Base-by-base conservation (phyloP, 2,329 filamentous ascomycete genomes). In the Rutstroemia sp. region DNA sequence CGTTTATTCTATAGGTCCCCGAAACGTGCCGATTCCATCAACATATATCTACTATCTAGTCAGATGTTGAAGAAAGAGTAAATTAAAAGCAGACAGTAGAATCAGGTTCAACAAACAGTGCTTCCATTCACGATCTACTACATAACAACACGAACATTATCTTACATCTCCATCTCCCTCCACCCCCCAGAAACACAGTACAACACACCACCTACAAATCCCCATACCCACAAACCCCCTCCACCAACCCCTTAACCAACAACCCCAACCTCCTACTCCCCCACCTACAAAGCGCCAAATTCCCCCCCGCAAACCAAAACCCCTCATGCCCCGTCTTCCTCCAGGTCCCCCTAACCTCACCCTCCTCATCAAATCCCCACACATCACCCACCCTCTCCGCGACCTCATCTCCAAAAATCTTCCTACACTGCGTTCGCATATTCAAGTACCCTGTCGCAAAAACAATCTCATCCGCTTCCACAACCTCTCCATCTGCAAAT, bases 251-350 rank as follows among this genome's bases (percentile, higher is more conserved):
- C 62, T 75, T 77, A 53, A 79, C 78, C 62, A 78, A 75, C 57
- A 80, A 64, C 1, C 76, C 76, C 58, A 80, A 60, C 52, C 74
- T 66, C 54, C 72, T 72, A 2, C 75, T 78, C 52, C 72, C 78
- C 46, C 73, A 73, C 10, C 77, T 71, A 54, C 74, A 76, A 38
- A 78, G 64, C 0, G 75, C 74, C 46, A 79, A 64, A 61, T 77
- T 79, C 21, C 78, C 78, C 3, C 76, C 76, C 70, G 78, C 76
- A 60, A 74, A 78, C 76, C 76, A 80, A 60, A 79, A 77, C 0
- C 75, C 73, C 0, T 73, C 72, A 58, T 77, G 75, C 0, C 76
- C 76, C 39, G 71, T 76, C 27, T 71, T 72, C 10, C 74, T 69
- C 73, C 74, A 79, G 66, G 71, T 73, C 67, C 60, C 73, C 21